Evolutionary conservation across 2,329 filamentous ascomycete genomes (phyloP).

Genomic region (Colletotrichum sp.): DNA sequence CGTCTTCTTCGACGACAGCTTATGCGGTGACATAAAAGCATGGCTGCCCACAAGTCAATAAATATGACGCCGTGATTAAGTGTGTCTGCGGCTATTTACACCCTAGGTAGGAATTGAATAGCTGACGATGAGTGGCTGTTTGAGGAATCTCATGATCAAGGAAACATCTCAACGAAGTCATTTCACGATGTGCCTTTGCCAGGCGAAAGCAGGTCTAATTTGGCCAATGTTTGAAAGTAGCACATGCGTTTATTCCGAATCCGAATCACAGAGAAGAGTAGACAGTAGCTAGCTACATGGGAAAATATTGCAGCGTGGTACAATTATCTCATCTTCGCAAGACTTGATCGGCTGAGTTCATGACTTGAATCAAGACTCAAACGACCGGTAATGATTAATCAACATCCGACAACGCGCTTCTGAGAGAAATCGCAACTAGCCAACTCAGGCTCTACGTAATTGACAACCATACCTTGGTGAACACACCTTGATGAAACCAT

Average conservation of each 20-base stretch:
- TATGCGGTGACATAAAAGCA: background rate
- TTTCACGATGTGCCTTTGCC: background rate
- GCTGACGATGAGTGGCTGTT: background rate
- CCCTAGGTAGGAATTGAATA: background rate
- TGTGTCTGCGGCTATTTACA: background rate
- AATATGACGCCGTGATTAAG: background rate
- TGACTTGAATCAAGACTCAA: background rate
- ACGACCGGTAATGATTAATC: background rate
- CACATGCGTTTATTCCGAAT: background rate
- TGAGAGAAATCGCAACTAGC: background rate
- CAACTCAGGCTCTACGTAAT: background rate
- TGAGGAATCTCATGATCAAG: background rate
- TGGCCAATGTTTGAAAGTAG: background rate
- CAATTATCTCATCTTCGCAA: background rate
- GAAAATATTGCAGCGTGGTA: background rate
- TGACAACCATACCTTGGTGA: background rate
- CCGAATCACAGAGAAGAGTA: background rate
- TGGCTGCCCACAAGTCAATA: background rate
- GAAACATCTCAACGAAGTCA: background rate
- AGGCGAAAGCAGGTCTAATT: background rate
- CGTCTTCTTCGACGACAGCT: background rate
- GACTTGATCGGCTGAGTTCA: background rate
- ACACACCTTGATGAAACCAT: background rate
- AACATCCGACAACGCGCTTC: background rate
- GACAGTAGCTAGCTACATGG: background rate